Percentiles rank a stretch among this genome's conserved stretches.
These are phyloP conservation scores for Chenopodium album DNA, from an alignment of 148 eudicot species.

Conservation along the genomic window DNA sequence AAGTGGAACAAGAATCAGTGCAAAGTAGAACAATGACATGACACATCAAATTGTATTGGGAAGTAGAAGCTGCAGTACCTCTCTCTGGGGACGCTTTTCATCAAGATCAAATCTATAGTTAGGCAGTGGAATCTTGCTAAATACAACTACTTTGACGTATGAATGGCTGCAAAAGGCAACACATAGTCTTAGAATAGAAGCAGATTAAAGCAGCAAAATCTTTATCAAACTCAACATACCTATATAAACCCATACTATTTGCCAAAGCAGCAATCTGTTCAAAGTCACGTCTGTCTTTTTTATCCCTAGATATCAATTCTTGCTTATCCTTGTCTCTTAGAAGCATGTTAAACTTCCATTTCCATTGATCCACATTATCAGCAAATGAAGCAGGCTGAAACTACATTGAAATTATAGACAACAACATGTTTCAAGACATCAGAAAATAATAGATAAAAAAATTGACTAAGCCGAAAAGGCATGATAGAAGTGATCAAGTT, in stretches of 20 bases:
- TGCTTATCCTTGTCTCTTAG: slow-evolving; percentile 59
- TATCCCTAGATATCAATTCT: slow-evolving; percentile 90
- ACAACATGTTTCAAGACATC: background rate
- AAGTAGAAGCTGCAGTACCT: slow-evolving; percentile 47
- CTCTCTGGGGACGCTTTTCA: slow-evolving; percentile 95
- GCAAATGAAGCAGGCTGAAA: slow-evolving; percentile 51
- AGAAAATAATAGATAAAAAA: background rate
- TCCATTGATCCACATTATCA: slow-evolving; percentile 70
- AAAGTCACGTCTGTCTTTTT: slow-evolving; percentile 85
- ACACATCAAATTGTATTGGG: background rate
- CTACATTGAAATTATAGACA: slow-evolving; percentile 16
- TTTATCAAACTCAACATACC: slow-evolving; percentile 44
- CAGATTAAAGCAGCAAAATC: background rate
- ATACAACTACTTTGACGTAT: slow-evolving; percentile 77
- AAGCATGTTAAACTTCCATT: slow-evolving; percentile 59
- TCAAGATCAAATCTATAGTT: slow-evolving; percentile 97
- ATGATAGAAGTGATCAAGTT: background rate
- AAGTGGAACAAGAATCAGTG: background rate
- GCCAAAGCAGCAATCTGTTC: slow-evolving; percentile 85
- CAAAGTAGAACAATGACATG: background rate
- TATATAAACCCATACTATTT: slow-evolving; percentile 76
- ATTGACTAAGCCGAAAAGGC: background rate
- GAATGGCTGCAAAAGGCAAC: slow-evolving; percentile 64
- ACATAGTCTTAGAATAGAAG: background rate
- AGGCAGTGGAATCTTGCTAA: slow-evolving; percentile 90